Percentiles rank a stretch among this genome's conserved stretches.
phyloP scores from a whole-genome alignment of 2,329 filamentous ascomycete species.

The Colletotrichum sansevieriae region DNA sequence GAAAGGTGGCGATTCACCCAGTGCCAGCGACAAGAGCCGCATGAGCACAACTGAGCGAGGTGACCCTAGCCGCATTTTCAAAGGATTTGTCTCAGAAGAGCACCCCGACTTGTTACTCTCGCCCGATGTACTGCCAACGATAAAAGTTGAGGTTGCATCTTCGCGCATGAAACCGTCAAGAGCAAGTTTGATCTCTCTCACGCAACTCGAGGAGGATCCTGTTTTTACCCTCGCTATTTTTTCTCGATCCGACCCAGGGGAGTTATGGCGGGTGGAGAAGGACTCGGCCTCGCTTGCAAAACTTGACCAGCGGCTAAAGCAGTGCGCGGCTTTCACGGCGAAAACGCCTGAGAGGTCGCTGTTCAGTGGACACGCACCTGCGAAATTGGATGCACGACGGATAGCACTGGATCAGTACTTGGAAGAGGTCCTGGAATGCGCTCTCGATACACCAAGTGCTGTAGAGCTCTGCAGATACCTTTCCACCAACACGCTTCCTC shows the following conservation, averaged over 20 bases:
- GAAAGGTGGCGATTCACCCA: constrained; percentile 47
- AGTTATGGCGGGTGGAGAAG: constrained; percentile 96
- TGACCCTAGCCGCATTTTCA: constrained; percentile 68
- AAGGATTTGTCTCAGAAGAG: constrained; percentile 84
- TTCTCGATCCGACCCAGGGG: constrained; percentile 79
- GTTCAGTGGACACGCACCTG: constrained; percentile 93
- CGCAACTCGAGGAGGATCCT: constrained; percentile 87
- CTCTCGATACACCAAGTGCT: constrained; percentile 81
- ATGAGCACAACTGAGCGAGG: constrained; percentile 59
- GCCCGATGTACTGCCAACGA: constrained; percentile 88
- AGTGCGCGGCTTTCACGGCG: constrained; percentile 77
- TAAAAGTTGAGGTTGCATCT: constrained; percentile 89
- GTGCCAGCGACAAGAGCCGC: constrained; percentile 48
- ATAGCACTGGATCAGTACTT: constrained; percentile 86
- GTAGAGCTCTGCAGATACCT: constrained; percentile 89
- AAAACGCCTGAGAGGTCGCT: constrained; percentile 86
- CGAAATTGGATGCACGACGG: constrained; percentile 90
- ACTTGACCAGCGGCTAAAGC: constrained; percentile 85
- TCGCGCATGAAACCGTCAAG: constrained; percentile 95
- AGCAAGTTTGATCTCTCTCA: constrained; percentile 84
- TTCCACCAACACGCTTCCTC: constrained; percentile 74
- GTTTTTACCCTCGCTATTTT: constrained; percentile 93
- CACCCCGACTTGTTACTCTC: constrained; percentile 88
- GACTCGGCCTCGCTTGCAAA: constrained; percentile 84
- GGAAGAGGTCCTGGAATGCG: constrained; percentile 85